Conservation (phyloP, 2,329 filamentous ascomycete genomes). For the Chaetomium sp. region DNA sequence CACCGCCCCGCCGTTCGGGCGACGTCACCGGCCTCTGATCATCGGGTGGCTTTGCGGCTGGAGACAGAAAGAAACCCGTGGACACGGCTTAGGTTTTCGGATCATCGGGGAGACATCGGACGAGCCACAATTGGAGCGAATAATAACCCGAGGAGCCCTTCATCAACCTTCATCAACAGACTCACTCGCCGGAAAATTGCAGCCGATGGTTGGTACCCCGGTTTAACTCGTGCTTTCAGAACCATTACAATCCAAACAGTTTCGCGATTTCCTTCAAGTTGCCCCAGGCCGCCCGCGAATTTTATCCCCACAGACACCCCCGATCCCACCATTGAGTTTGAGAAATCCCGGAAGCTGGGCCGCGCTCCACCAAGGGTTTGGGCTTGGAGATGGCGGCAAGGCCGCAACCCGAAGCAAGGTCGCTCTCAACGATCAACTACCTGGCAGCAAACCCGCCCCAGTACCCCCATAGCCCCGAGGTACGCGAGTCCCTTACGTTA, state of each 20-base stretch:
- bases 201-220: background rate
- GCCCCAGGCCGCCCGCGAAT: background rate
- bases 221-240: background rate
- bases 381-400: constrained; percentile 25
- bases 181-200: background rate
- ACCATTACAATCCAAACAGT: background rate
- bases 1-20: background rate
- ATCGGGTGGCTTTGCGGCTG: background rate
- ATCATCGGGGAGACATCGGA: background rate
- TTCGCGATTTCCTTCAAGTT: background rate
- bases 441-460: constrained; percentile 85
- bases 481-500: constrained; percentile 72
- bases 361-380: too few species aligned
- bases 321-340: background rate
- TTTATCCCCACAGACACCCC: background rate
- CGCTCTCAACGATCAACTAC: constrained; percentile 74
- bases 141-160: background rate
- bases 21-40: constrained; percentile 11
- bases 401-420: constrained; percentile 71
- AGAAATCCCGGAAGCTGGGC: too few species aligned
- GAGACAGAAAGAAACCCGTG: background rate
- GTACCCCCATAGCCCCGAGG: constrained; percentile 77
- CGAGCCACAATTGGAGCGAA: background rate
- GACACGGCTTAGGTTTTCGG: background rate
- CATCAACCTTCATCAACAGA: background rate